Conservation (phyloP, 495 filamentous ascomycete genomes). For the Xylaria intraflava region DNA sequence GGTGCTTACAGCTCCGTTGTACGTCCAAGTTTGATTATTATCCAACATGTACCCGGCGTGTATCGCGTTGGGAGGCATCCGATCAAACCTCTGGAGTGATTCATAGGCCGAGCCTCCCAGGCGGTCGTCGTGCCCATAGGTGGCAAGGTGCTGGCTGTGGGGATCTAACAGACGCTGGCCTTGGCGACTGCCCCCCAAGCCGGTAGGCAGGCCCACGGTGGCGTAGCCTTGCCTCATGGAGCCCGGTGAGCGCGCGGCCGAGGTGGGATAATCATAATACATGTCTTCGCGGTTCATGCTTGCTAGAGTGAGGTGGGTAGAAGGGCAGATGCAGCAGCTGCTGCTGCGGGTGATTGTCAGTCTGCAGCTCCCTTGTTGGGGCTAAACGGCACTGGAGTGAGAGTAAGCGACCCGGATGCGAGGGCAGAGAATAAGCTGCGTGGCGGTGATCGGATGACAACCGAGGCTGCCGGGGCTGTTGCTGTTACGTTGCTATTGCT, state of each 20-base stretch:
- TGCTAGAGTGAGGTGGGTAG: constrained; percentile 18
- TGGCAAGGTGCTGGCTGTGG: constrained; percentile 29
- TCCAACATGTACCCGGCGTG: constrained; percentile 36
- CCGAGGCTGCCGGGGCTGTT: not conserved
- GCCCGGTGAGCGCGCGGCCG: constrained; percentile 37
- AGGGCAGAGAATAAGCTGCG: constrained; percentile 2
- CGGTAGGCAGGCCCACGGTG: constrained; percentile 45
- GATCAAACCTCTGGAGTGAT: constrained; percentile 46
- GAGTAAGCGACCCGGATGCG: not conserved
- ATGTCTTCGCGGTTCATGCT: constrained; percentile 54
- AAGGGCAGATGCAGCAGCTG: constrained; percentile 22
- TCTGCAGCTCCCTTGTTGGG: constrained; percentile 26
- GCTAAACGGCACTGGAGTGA: constrained; percentile 16
- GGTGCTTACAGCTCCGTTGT: constrained; percentile 40
- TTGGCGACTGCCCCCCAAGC: constrained; percentile 58
- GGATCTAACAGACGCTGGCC: constrained; percentile 47
- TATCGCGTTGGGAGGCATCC: constrained; percentile 32
- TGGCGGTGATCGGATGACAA: constrained; percentile 11
- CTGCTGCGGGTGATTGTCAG: constrained; percentile 29
- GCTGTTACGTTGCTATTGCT: not conserved
- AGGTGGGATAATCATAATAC: constrained; percentile 31
- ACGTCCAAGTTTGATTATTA: constrained; percentile 45
- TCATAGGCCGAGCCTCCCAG: constrained; percentile 50
- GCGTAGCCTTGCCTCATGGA: constrained; percentile 41
- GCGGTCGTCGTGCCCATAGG: constrained; percentile 45